Base-by-base conservation (phyloP, 2,329 filamentous ascomycete species). In the Malbranchea zuffiana region DNA sequence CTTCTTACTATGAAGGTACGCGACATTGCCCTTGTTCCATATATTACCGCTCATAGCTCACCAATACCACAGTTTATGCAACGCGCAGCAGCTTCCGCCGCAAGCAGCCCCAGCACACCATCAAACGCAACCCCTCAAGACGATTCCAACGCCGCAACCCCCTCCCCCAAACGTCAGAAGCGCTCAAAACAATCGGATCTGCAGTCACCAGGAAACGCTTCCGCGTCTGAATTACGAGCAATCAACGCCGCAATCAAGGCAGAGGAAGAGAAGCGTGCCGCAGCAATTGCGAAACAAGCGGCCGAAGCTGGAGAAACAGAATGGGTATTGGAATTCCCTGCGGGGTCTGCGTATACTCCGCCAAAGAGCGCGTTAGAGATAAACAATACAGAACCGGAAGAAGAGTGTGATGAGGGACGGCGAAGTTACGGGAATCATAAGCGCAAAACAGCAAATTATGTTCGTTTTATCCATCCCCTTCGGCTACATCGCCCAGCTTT, bases 1-100 rank as follows among this genome's bases (percentile, higher is more conserved):
- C 78, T 95, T 32, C 70, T 92, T 54, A 87, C 82, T 24, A 95
- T 94, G 86, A 93, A 93, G 62, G 72, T 69, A 54, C 19, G 24
- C 51, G 13, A 19, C 20, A 32, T 18, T 25, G n/a, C 23, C 3
- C 11, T 11, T 18, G 21, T 5, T 6, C 19, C 18, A 6, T 7
- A n/a, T n/a, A n/a, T n/a, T n/a, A n/a, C n/a, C n/a, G n/a, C n/a
- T n/a, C n/a, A n/a, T n/a, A n/a, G n/a, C n/a, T n/a, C n/a, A n/a
- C n/a, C n/a, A n/a, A 17, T 32, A 24, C n/a, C 34, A 21, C 50
- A 77, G 67, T 95, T 95, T 57, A 95, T 95, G 87, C 87, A 93
- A 67, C 75, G 87, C 51, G 82, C 82, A 44, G 80, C 78, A 33
- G 76, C 79, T 33, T 73, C 78, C 16, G 24, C 66, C 3, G 59